Evolutionary conservation across 352 stramenopile species (phyloP), one percentile per base, ranked within the genome.

Genomic region (Phytophthora agathidicida): DNA sequence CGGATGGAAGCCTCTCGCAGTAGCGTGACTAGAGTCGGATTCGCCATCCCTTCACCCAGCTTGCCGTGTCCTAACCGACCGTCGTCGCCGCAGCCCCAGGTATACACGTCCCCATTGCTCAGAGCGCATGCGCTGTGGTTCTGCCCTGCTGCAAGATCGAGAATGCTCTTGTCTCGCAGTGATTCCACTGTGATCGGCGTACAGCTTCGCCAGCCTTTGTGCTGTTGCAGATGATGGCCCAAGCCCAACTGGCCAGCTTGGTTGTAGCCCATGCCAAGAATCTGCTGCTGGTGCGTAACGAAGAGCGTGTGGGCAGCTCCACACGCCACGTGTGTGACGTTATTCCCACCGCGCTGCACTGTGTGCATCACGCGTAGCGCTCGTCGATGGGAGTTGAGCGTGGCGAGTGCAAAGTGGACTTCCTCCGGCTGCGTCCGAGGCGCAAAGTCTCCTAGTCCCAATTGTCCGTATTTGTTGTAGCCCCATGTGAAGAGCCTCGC

Each of bases 261-360:
- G 53, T 93, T 93, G 66, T 91, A 88, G 1, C 83, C 83, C 79
- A 93, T 90, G 5, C 75, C 65, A 5, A 89, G 56, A n/a, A 93
- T 65, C 35, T 86, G 80, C 44, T 91, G 81, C 48, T 89, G 78
- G 35, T 91, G 73, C n/a, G 76, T 89, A 19, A 91, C 77, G 32
- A 91, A 84, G 13, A 91, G 72, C 47, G 81, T 91, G 53, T 93
- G 83, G 24, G 68, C 81, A 9, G 81, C 74, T 23, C 84, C 82
- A 48, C 82, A 92, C 1, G 77, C 80, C 1, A 85, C 78, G 14
- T 86, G 80, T 0, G 80, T 91, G 20, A 91, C 82, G 33, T 88
- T 87, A 32, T 76, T 78, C 0, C 68, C 73, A 0, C 65, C 67
- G 14, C 71, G 60, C 30, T 85, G 68, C 32, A 86, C 80, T 16